Percentiles rank a stretch among this genome's conserved stretches.
Conservation (phyloP, 805 yeast genomes). For the Starmerella vaccinii region DNA sequence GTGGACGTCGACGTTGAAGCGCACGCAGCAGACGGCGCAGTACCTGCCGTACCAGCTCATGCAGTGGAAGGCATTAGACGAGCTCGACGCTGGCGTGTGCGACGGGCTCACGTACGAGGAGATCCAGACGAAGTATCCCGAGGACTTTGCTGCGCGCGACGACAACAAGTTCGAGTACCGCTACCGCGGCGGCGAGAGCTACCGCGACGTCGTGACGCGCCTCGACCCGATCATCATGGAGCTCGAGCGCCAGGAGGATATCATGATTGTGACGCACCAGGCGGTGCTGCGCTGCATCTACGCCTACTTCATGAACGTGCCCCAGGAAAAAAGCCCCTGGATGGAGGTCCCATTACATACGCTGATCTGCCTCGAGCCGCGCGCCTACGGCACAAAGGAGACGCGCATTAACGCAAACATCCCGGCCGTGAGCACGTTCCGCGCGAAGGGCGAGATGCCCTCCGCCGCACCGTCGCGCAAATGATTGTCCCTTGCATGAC, state of each 20-base stretch:
- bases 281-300: slow-evolving; percentile 93
- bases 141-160: slow-evolving; percentile 91
- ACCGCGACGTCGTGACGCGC: slow-evolving; percentile 87
- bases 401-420: slow-evolving; percentile 88
- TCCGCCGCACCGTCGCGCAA: slow-evolving; percentile 8
- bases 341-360: slow-evolving; percentile 97
- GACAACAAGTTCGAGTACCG: slow-evolving; percentile 92
- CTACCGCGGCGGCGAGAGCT: slow-evolving; percentile 94
- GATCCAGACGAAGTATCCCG: slow-evolving; percentile 74
- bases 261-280: slow-evolving; percentile 92
- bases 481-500: not conserved
- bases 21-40: slow-evolving; percentile 90
- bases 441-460: slow-evolving; percentile 75
- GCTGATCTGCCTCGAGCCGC: slow-evolving; percentile 84
- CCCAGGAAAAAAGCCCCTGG: slow-evolving; percentile 97
- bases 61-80: slow-evolving; percentile 95
- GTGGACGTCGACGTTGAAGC: slow-evolving; percentile 85
- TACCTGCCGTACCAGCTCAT: slow-evolving; percentile 69
- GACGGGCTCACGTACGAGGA: slow-evolving; percentile 96
- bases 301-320: slow-evolving; percentile 97
- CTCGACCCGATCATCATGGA: slow-evolving; percentile 98
- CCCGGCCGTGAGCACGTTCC: slow-evolving; percentile 95
- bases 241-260: slow-evolving; percentile 91
- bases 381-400: slow-evolving; percentile 82
- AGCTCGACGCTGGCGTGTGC: slow-evolving; percentile 93